Conservation (phyloP, 768 basidiomycete genomes). For the Rhizopogon vesiculosus region DNA sequence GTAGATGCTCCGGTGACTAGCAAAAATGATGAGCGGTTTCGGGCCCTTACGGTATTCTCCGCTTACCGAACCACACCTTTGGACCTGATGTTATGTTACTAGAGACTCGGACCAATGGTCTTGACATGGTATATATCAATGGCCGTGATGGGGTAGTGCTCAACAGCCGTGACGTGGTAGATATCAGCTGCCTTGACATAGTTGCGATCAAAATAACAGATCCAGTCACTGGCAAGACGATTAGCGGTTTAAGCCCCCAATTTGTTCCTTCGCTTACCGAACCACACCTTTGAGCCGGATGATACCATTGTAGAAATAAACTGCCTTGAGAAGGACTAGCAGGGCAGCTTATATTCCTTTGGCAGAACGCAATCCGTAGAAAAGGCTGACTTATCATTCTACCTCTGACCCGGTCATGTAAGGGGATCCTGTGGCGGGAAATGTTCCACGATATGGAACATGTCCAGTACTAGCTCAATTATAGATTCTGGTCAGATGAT, state of each 20-base stretch:
- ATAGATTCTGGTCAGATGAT: not conserved
- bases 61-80: slow-evolving; percentile 22
- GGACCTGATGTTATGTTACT: not conserved
- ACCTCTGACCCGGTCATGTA: no score
- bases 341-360: not conserved
- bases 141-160: no score
- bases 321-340: not conserved
- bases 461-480: no score
- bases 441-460: not conserved
- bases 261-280: no score
- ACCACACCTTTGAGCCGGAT: no score
- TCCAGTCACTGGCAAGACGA: no score
- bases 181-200: no score
- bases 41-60: not conserved
- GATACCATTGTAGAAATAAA: not conserved
- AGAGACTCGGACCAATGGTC: not conserved
- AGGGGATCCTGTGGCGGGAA: not conserved
- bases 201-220: no score
- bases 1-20: slow-evolving; percentile 38
- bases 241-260: no score
- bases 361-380: not conserved
- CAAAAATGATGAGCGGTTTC: not conserved
- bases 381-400: no score
- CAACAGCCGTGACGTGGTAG: no score
- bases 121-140: not conserved